Evolutionary conservation across 805 yeast species (phyloP), one percentile per base, ranked within the genome.

Genomic region (Teunomyces pallodes): DNA sequence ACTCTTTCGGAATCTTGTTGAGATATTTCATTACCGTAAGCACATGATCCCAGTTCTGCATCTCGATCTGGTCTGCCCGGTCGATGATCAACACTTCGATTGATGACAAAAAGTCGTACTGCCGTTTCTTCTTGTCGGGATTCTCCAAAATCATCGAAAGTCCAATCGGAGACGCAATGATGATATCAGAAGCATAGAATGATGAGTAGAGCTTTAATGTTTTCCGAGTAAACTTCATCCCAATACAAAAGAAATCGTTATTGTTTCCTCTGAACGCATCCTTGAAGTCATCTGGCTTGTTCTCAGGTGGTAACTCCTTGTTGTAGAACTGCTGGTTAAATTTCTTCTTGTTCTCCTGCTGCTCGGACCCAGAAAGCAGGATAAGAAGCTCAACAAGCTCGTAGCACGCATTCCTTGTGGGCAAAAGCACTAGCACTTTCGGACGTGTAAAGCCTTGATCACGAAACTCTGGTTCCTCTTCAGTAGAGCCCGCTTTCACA

Each of bases 391-490:
- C 77, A 16, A 91, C 82, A 13, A 90, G 74, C 49, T 83, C 81
- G 61, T 81, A 84, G 26, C 94, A 90, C 8, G 85, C 70, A 55
- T 90, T 79, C 59, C 97, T 79, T 0, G 96, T 89, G 9, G 99
- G 98, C 36, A 89, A 70, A 24, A 94, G 66, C 4, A 92, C 81
- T 47, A 94, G 69, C 1, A 86, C 90, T 59, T 90, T 91, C 0
- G 99, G 96, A 52, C 98, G 77, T 0, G 97, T 91, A 64, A 90
- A 94, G 27, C 99, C 98, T 66, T 94, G 98, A 64, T 94, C 99
- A 47, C 96, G 72, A 54, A 78, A 76, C 57, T 89, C 95, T 9
- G 80, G 80, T 50, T 79, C 83, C 55, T 63, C 60, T 6, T 36
- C 36, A 4, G 17, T 30, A 13, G 43, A 27, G 1, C 42, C 45